Percentiles rank a stretch among this genome's conserved stretches.
Conservation (phyloP, 1,284 basidiomycete species). For the Coniferiporia sulphurascens region DNA sequence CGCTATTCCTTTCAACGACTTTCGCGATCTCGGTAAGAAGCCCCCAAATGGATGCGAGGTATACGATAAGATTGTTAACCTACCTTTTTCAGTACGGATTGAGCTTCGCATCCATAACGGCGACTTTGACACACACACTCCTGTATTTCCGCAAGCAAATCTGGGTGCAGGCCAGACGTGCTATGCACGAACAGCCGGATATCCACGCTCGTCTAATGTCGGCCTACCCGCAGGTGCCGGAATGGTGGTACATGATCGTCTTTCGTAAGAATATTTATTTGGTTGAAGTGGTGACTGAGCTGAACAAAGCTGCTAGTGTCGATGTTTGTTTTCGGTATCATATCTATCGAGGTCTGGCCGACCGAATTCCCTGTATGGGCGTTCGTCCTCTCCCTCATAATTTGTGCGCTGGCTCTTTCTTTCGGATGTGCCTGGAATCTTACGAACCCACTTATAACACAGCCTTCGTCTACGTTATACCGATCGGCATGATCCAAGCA, state of each 20-base stretch:
- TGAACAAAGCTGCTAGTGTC: slow-evolving; percentile 22
- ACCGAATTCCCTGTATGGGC: slow-evolving; percentile 36
- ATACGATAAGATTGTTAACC: slow-evolving; percentile 44
- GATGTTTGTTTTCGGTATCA: slow-evolving; percentile 34
- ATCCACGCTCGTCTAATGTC: slow-evolving; percentile 82
- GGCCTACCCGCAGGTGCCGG: slow-evolving; percentile 49
- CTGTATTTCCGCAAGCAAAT: slow-evolving; percentile 79
- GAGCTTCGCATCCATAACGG: slow-evolving; percentile 64
- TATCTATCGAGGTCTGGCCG: slow-evolving; percentile 40
- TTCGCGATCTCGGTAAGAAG: slow-evolving; percentile 44
- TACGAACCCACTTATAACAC: slow-evolving; percentile 26
- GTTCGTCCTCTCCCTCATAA: slow-evolving; percentile 18
- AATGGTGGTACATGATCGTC: slow-evolving; percentile 43
- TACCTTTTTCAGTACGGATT: slow-evolving; percentile 59
- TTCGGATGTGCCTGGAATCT: slow-evolving; percentile 32
- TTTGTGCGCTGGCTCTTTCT: slow-evolving; percentile 8
- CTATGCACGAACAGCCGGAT: slow-evolving; percentile 70
- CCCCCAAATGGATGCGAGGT: slow-evolving; percentile 46
- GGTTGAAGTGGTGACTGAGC: background rate
- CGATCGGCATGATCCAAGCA: slow-evolving; percentile 37
- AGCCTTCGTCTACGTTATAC: slow-evolving; percentile 32
- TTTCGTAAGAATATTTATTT: slow-evolving; percentile 5
- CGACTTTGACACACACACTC: slow-evolving; percentile 66
- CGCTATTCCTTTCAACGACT: slow-evolving; percentile 70
- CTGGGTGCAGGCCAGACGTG: slow-evolving; percentile 51